Conservation (phyloP, 2,329 filamentous ascomycete genomes). For the Phaeosphaeriaceae sp. region DNA sequence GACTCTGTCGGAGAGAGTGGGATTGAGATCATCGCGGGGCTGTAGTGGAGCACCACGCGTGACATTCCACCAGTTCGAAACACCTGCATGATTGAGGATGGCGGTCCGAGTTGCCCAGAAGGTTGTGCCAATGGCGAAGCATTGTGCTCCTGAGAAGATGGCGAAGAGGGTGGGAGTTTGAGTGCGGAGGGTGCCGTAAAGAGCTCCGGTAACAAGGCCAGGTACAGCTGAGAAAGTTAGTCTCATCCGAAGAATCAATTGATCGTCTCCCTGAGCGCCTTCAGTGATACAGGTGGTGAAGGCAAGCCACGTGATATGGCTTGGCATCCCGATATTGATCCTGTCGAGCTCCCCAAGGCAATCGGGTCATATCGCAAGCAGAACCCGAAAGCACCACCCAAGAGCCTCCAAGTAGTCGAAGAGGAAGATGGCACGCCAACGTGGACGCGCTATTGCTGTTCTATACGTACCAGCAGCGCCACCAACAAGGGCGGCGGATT, state of each 20-base stretch:
- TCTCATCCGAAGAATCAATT: not conserved
- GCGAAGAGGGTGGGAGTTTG: conserved; percentile 74
- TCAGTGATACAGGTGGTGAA: not conserved
- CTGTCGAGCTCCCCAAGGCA: not conserved
- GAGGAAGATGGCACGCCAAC: not conserved
- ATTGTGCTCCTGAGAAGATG: conserved; percentile 76
- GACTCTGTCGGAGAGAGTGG: conserved; percentile 66
- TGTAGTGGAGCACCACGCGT: conserved; percentile 35
- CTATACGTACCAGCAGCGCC: conserved; percentile 36
- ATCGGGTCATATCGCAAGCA: not conserved
- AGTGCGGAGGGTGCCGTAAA: conserved; percentile 64
- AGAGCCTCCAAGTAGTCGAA: not conserved
- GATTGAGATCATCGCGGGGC: conserved; percentile 48
- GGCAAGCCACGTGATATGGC: conserved; percentile 14
- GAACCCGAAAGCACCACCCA: no score
- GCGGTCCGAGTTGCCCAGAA: conserved; percentile 71
- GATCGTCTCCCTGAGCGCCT: not conserved
- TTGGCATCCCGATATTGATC: conserved; percentile 7
- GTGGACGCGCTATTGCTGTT: not conserved
- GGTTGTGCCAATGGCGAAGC: conserved; percentile 77
- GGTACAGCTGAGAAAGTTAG: conserved; percentile 59
- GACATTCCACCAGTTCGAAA: conserved; percentile 39
- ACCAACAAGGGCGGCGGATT: conserved; percentile 34
- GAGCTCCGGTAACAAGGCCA: conserved; percentile 65
- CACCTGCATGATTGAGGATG: conserved; percentile 45